Conservation (phyloP, 257 asterid species). For the Solanum bulbocastanum region DNA sequence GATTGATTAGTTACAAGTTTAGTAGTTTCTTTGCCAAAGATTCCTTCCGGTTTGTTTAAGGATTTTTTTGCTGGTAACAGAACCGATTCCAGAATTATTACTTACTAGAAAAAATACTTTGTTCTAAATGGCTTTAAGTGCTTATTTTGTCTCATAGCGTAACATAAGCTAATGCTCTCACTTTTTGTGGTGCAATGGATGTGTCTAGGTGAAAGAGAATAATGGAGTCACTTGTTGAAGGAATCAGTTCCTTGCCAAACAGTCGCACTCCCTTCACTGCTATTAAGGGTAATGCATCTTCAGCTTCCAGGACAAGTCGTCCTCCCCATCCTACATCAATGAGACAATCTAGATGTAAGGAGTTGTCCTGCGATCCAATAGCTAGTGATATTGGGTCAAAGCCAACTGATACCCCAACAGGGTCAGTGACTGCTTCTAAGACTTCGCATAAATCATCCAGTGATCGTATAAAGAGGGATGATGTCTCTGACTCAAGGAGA, state of each 20-base stretch:
- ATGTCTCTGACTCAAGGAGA: background rate
- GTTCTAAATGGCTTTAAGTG: background rate
- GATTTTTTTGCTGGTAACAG: background rate
- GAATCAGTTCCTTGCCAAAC: constrained; percentile 43
- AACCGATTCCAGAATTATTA: background rate
- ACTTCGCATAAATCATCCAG: constrained; percentile 25
- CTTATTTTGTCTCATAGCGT: background rate
- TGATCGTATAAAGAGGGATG: constrained; percentile 5
- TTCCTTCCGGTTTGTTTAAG: background rate
- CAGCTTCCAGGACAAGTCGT: constrained; percentile 32
- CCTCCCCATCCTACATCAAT: constrained; percentile 50
- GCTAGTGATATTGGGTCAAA: constrained; percentile 27
- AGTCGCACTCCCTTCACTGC: constrained; percentile 25
- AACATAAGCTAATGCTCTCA: constrained; percentile 3
- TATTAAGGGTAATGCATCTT: constrained; percentile 23
- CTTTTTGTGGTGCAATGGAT: constrained; percentile 13
- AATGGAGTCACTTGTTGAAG: constrained; percentile 60
- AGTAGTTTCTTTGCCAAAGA: background rate
- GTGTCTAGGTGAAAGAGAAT: constrained; percentile 28
- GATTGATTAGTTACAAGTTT: background rate
- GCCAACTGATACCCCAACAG: constrained; percentile 13
- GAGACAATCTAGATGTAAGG: constrained; percentile 29
- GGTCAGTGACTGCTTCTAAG: constrained; percentile 26
- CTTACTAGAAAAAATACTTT: background rate
- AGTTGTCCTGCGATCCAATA: constrained; percentile 24